Evolutionary conservation across 2,329 filamentous ascomycete species (phyloP), one percentile per base, ranked within the genome.

Genomic region (Bertia moriformis): DNA sequence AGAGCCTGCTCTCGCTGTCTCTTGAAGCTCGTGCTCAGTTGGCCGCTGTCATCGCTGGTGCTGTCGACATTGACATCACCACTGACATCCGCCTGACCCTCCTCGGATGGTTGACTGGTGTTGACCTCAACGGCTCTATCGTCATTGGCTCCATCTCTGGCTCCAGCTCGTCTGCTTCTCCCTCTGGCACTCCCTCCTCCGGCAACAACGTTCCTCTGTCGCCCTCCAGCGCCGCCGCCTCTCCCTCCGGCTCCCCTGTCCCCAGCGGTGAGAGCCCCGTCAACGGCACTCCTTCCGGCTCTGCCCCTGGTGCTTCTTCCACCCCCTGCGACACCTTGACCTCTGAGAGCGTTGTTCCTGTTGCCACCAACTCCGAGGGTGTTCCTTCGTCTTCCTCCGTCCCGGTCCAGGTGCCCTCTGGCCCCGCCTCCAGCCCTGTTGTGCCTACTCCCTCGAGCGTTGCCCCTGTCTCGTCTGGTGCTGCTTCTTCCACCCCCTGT

Each of bases 11-110:
- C 38, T 43, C 41, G 36, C 45, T 59, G 32, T 54, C 53, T 37
- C 42, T 52, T 39, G 51, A 52, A 7, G 49, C 54, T 42, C 50
- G 53, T 44, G 46, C 56, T 38, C 50, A 59, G 47, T 48, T 59
- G 17, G 49, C 54, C 50, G 55, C 53, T 41, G 48, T 59, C 47
- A 46, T 57, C 18, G 46, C 50, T 48, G 56, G 56, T 37, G 45
- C 10, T 15, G 15, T 15, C 15, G 32, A 15, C 10, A 35, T 35
- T 17, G 32, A 35, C 12, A 35, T 35, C 15, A 15, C 7, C 15
- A 18, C 15, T 15, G 17, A 18, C 32, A 35, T 35, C 17, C 10
- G 17, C 7, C 12, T 35, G 12, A 35, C 17, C 32, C 10, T 35
- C 32, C 10, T 35, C 15, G 32, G 15, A 17, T 35, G 32, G 32